Evolutionary conservation across 2,329 filamentous ascomycete genomes (phyloP).

Genomic region (Neofusicoccum sp.): DNA sequence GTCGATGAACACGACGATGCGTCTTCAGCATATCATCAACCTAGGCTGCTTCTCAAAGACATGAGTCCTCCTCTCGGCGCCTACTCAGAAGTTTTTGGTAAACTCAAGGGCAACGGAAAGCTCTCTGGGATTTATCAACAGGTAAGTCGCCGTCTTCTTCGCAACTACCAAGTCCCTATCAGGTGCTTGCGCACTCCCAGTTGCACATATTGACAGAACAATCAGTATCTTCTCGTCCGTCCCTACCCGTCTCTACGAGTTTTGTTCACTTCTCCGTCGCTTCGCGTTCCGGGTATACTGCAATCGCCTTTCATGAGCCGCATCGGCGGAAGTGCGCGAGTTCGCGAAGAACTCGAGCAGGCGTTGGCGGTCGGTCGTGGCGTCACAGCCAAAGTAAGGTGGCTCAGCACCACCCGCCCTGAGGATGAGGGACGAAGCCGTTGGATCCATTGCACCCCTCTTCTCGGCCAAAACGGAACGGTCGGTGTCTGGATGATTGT

Average conservation of each 20-base stretch:
- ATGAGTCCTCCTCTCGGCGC: conserved; percentile 30
- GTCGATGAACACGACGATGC: conserved; percentile 20
- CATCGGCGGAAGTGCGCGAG: conserved; percentile 53
- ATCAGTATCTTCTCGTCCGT: conserved; percentile 51
- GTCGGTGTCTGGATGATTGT: conserved; percentile 81
- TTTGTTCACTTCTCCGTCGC: conserved; percentile 53
- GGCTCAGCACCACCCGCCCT: conserved; percentile 53
- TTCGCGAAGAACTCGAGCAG: conserved; percentile 56
- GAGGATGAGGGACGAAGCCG: conserved; percentile 62
- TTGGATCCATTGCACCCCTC: conserved; percentile 78
- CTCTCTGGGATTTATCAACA: conserved; percentile 55
- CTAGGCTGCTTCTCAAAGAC: conserved; percentile 54
- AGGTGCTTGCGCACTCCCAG: no score
- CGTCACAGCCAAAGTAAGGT: conserved; percentile 74
- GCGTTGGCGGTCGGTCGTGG: conserved; percentile 70
- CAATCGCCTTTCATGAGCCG: conserved; percentile 53
- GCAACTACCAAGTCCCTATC: no score
- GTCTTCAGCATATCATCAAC: conserved; percentile 38
- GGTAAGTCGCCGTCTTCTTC: conserved; percentile 43
- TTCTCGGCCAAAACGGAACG: conserved; percentile 66
- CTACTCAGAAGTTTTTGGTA: conserved; percentile 26
- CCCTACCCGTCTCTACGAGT: conserved; percentile 53
- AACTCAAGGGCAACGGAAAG: conserved; percentile 39
- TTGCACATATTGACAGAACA: no score
- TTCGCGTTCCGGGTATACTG: conserved; percentile 52